Evolutionary conservation across 805 yeast genomes (phyloP), one percentile per base, ranked within the genome.

Genomic region (Saccharomycopsis capsularis): DNA sequence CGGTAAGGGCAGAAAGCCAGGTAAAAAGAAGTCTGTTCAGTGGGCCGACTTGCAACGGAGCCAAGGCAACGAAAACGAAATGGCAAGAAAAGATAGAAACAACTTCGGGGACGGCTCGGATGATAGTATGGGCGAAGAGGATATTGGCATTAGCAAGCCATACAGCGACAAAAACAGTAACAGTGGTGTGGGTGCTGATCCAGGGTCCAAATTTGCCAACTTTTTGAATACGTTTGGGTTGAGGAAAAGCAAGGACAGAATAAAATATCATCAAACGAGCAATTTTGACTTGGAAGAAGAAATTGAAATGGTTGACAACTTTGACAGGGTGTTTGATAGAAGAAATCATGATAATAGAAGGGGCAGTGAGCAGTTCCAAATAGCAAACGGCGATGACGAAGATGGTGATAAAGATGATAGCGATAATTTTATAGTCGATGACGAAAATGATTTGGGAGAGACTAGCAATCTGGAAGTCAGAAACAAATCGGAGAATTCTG

Each of bases 1-100:
- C 5, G 16, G 16, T n/a, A n/a, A 21, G 9, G 30, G 24, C 22
- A 41, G 40, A 42, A 18, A 36, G 6, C 18, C 30, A 29, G 32
- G 46, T 5, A 46, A 35, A 18, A 53, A 53, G 37, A 53, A 53
- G 38, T 45, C 55, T 19, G 56, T 53, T 18, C 56, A 53, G 38
- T 53, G 56, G 56, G 56, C 56, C 6, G 56, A 53, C 44, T 35
- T 44, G 22, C 56, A 53, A 42, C 32, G 21, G 16, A 34, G 22
- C 4, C 32, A 30, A 4, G 35, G 25, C 3, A 13, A 13, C 21
- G 51, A 38, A n/a, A 30, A 30, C 13, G 47, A 21, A 16, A 35
- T 16, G 25, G n/a, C n/a, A n/a, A n/a, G n/a, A n/a, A n/a, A n/a
- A n/a, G 25, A 15, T 30, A 13, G 38, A 7, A 19, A 32, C 13